Evolutionary conservation across 2,329 filamentous ascomycete species (phyloP).

Genomic region (Penicillium decumbens): DNA sequence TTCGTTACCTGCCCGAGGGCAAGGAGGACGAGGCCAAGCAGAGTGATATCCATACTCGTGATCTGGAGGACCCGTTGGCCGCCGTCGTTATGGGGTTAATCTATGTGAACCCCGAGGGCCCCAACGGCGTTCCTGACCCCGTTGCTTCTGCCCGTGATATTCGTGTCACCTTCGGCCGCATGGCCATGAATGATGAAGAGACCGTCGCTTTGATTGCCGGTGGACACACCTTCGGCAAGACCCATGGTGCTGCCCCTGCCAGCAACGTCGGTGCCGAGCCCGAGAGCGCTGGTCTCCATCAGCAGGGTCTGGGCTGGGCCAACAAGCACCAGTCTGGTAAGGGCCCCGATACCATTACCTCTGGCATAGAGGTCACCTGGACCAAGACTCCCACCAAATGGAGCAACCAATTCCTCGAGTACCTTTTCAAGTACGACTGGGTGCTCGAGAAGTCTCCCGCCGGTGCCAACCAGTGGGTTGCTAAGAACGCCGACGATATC

Average conservation of each 20-base stretch:
- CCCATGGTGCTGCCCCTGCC: slow-evolving; percentile 64
- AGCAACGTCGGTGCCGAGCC: slow-evolving; percentile 65
- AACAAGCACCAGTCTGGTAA: slow-evolving; percentile 63
- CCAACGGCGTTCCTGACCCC: slow-evolving; percentile 66
- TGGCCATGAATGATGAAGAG: slow-evolving; percentile 81
- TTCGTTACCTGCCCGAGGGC: slow-evolving; percentile 57
- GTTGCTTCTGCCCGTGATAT: slow-evolving; percentile 67
- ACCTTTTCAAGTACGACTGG: slow-evolving; percentile 75
- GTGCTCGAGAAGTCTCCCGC: slow-evolving; percentile 69
- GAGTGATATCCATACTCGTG: slow-evolving; percentile 53
- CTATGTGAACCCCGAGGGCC: slow-evolving; percentile 77
- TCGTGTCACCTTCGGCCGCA: slow-evolving; percentile 67
- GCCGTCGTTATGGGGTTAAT: slow-evolving; percentile 72
- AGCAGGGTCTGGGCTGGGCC: slow-evolving; percentile 68
- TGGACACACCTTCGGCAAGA: slow-evolving; percentile 76
- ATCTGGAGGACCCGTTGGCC: slow-evolving; percentile 64
- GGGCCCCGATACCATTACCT: slow-evolving; percentile 69
- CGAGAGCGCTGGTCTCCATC: slow-evolving; percentile 58
- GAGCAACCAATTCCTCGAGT: slow-evolving; percentile 70
- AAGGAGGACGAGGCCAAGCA: slow-evolving; percentile 40
- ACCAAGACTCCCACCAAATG: slow-evolving; percentile 70
- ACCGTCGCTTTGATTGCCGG: slow-evolving; percentile 74
- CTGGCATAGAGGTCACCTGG: slow-evolving; percentile 74
- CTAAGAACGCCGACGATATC: slow-evolving; percentile 61
- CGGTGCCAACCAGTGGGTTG: slow-evolving; percentile 72